Base-by-base conservation (phyloP, 305 asterid genomes). In the Solanum hybrid region DNA sequence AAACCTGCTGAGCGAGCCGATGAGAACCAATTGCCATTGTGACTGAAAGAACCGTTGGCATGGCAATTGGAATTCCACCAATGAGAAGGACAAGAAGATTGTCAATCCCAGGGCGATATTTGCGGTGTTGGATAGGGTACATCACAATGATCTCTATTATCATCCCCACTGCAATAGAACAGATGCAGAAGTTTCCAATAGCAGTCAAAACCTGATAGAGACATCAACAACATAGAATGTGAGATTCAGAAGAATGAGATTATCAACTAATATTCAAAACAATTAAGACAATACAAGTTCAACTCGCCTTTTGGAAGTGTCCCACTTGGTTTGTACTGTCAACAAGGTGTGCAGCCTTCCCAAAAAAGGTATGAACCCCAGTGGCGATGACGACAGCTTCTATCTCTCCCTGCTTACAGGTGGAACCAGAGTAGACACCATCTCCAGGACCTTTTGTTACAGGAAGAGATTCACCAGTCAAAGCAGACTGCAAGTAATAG, bases 21-120 rank as follows among this genome's bases (percentile, higher is more conserved):
- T 98, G 99, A 90, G 99, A 95, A 75, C 99, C 99, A 87, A 98
- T 98, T 79, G 99, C 99, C 99, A 98, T 98, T 12, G 99, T 98
- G 84, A 98, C 99, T 0, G 99, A 98, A 31, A 98, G 99, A 73
- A 98, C 99, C 20, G 99, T 98, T 1, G 99, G 99, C 99, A 98
- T 98, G 57, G 99, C 99, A 93, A 98, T 98, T 41, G 99, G 99
- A 86, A 98, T 97, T 93, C 99, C 99, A 77, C 99, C 99, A 78
- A 97, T 97, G 91, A 97, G 97, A 88, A 97, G 97, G 92, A 97
- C 99, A 72, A 97, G 98, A 90, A 98, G 98, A 93, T 98, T 98
- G 95, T 98, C 99, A 75, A 98, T 98, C 88, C 99, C 99, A 10
- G 98, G 99, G 79, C 99, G 98, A 91, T 97, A 98, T 9, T 91